Evolutionary conservation across 2,329 filamentous ascomycete genomes (phyloP), one percentile per base, ranked within the genome.

Genomic region (Drechmeria coniospora): DNA sequence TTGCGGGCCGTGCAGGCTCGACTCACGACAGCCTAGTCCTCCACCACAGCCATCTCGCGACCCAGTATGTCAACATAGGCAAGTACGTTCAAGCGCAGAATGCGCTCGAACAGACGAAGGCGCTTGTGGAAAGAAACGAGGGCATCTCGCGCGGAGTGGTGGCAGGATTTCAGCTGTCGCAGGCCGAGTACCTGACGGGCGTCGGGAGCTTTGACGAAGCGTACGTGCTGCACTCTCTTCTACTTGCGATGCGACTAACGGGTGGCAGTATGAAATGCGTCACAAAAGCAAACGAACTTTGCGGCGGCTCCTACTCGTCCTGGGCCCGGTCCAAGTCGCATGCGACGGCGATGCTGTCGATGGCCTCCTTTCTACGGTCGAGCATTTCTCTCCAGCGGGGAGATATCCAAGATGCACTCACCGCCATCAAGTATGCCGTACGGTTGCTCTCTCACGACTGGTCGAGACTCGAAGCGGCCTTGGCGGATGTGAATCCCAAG

Each of bases 111-210:
- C 63, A 65, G 30, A 71, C 73, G 3, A 64, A 74, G 35, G 50
- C 56, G 13, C 61, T 63, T 12, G 36, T 57, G 7, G 40, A 49
- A 23, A 44, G 54, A 28, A 44, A 53, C n/a, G 45, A 54, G n/a
- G 42, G 43, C 0, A 34, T 47, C 3, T 51, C 57, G 3, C 46
- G 46, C 9, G 55, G 62, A 12, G 49, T 57, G 5, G 37, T 60
- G 13, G 60, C 59, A 8, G 51, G 52, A 11, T 78, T 78, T 47
- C 68, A 84, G 37, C 54, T 93, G 6, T 70, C 74, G 0, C 73
- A 75, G 34, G 74, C 79, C 1, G 81, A 92, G 46, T 83, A 84
- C 46, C 61, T 76, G 16, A 57, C 86, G 12, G 67, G 68, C 2
- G 65, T 75, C 9, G 78, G 77, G 8, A 71, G 74, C 27, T 54